phyloP scores from a whole-genome alignment of 75 land plant genomes.

The Pinus taeda region DNA sequence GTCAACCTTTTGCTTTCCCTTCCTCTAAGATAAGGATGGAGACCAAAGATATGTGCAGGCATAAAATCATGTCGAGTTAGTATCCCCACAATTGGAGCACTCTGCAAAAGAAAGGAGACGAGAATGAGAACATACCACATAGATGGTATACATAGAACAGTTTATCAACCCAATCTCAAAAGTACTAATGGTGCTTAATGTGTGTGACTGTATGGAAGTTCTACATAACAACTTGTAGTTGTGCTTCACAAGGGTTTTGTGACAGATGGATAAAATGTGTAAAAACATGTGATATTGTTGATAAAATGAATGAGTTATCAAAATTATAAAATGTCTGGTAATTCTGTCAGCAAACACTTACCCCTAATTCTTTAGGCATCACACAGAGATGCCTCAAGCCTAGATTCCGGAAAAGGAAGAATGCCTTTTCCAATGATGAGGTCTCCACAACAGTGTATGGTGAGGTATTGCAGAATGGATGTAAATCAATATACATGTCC shows the following conservation, averaged over 20 bases:
- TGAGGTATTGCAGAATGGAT: slow-evolving; percentile 69
- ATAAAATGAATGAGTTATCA: background rate
- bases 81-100: slow-evolving; percentile 62
- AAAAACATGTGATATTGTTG: background rate
- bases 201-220: background rate
- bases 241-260: background rate
- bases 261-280: background rate
- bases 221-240: background rate
- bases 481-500: slow-evolving; percentile 82
- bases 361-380: slow-evolving; percentile 73
- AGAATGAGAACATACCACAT: background rate
- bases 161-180: background rate
- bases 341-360: slow-evolving; percentile 20
- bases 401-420: slow-evolving; percentile 72
- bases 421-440: slow-evolving; percentile 84
- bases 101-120: slow-evolving; percentile 38
- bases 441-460: slow-evolving; percentile 87
- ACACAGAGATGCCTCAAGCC: slow-evolving; percentile 83
- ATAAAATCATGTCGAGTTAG: slow-evolving; percentile 68
- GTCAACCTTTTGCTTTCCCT: background rate
- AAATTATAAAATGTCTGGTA: background rate
- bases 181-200: background rate
- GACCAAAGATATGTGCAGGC: background rate
- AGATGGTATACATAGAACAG: background rate
- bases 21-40: background rate